Conservation (phyloP, 2,329 filamentous ascomycete genomes). For the Chaetomium olivaceum region DNA sequence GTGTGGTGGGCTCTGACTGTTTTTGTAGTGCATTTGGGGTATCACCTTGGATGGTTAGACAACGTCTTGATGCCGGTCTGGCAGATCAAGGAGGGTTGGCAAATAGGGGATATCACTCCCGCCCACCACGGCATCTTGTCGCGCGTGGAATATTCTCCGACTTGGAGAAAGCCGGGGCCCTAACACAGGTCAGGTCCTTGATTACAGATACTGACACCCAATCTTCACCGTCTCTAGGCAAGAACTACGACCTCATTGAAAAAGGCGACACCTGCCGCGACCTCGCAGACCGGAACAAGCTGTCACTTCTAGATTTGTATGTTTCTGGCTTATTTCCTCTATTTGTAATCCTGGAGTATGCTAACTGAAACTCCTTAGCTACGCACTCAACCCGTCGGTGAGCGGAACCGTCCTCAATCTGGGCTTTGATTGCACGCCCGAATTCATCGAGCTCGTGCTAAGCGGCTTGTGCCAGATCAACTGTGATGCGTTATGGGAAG, state of each 20-base stretch:
- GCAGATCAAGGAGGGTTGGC: neutral
- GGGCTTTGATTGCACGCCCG: conserved; percentile 22
- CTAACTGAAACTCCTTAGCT: conserved; percentile 16
- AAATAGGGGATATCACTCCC: neutral
- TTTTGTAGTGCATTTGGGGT: neutral
- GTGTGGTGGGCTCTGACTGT: neutral
- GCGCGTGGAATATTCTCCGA: neutral
- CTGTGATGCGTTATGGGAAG: conserved; percentile 32
- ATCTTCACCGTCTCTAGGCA: conserved; percentile 19
- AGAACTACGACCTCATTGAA: conserved; percentile 24
- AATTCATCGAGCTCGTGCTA: conserved; percentile 22
- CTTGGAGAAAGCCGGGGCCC: neutral
- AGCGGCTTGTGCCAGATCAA: conserved; percentile 32
- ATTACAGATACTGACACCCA: neutral
- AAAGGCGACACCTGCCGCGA: conserved; percentile 28
- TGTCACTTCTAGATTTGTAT: conserved; percentile 30
- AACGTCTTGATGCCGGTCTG: neutral
- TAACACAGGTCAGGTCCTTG: neutral
- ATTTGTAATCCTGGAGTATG: neutral
- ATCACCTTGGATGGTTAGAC: neutral
- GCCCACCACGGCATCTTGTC: neutral
- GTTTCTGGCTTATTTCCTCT: neutral
- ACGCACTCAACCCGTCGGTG: conserved; percentile 32
- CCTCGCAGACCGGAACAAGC: conserved; percentile 25
- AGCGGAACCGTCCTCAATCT: conserved; percentile 22